Base-by-base conservation (phyloP, 2,329 filamentous ascomycete genomes). In the Macrophomina phaseolina region DNA sequence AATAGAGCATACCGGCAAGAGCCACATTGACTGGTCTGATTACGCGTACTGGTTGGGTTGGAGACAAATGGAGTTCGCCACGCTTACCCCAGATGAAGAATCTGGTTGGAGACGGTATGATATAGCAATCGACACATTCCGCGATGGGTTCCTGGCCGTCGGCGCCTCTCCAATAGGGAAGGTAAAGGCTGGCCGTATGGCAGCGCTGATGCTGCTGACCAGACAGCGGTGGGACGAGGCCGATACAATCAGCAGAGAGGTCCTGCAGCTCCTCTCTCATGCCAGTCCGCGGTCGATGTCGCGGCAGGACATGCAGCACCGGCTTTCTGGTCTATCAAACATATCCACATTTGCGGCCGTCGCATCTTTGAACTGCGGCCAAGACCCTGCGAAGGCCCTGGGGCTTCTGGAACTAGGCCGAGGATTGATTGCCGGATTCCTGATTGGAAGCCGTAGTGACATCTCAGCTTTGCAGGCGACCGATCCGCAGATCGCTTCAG, bases 231-330 rank as follows among this genome's bases (percentile, higher is more conserved):
- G 56, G 56, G 28, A 18, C 5, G 56, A 61, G 32, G 56, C 38
- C 4, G 34, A 64, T 16, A 14, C 45, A 5, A 2, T 55, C 8
- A 61, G 32, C 48, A 55, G n/a, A 48, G 46, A 42, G n/a, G 60
- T 8, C 14, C 58, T 38, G 51, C 48, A 16, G 42, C 51, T 42
- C 0, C 60, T 38, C 5, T 36, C 36, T 51, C 67, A 58, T 46
- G 52, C 38, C 11, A 68, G 67, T 16, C 67, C 65, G 28, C 46
- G 64, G 1, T 67, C 67, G 23, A 56, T 68, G 49, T 32, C 56
- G 5, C 58, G 67, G 9, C 6, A 62, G 23, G 67, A 68, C 23
- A 53, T 62, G 30, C 67, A 68, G 32, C 32, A 14, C 23, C 42
- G 58, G 34, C 46, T 68, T 4, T 32, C n/a, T 16, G 60, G 65